Percentiles rank a stretch among this genome's conserved stretches.
phyloP scores from a whole-genome alignment of 345 rosid species.

The Ailanthus altissimus region DNA sequence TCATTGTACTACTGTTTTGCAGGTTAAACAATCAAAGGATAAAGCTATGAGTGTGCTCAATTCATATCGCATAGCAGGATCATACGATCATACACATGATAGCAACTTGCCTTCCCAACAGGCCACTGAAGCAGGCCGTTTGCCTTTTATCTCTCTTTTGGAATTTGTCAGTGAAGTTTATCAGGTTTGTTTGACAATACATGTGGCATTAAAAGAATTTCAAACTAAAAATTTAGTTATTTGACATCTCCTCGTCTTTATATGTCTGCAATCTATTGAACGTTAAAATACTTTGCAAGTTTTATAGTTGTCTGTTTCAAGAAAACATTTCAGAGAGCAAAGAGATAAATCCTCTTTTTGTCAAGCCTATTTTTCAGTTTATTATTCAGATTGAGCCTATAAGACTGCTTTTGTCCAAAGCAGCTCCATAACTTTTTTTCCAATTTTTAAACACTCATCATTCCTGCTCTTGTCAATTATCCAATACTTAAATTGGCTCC shows the following conservation, averaged over 20 bases:
- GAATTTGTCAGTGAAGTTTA: conserved; percentile 91
- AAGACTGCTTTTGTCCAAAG: conserved; percentile 1
- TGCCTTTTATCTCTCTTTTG: conserved; percentile 79
- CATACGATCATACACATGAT: conserved; percentile 51
- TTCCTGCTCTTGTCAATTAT: neutral
- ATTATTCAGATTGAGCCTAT: neutral
- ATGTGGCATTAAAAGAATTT: conserved; percentile 3
- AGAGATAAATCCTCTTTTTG: neutral
- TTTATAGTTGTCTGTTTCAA: neutral
- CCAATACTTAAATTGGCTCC: neutral
- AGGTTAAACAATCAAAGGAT: conserved; percentile 95
- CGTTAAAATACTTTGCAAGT: conserved; percentile 9
- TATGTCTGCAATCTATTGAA: neutral
- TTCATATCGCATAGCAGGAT: conserved; percentile 53
- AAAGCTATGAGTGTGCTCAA: conserved; percentile 76
- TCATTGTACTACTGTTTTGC: conserved; percentile 16
- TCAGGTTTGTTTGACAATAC: conserved; percentile 53
- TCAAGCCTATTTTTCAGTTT: neutral
- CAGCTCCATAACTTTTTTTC: neutral
- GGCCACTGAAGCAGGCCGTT: conserved; percentile 42
- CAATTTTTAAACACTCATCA: neutral
- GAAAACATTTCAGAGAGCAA: neutral
- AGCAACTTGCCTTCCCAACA: conserved; percentile 59
- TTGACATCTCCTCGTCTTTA: conserved; percentile 2
- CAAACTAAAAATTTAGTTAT: neutral